Percentiles rank a stretch among this genome's conserved stretches.
Conservation (phyloP, 2,329 filamentous ascomycete genomes). For the Calonectria montana region DNA sequence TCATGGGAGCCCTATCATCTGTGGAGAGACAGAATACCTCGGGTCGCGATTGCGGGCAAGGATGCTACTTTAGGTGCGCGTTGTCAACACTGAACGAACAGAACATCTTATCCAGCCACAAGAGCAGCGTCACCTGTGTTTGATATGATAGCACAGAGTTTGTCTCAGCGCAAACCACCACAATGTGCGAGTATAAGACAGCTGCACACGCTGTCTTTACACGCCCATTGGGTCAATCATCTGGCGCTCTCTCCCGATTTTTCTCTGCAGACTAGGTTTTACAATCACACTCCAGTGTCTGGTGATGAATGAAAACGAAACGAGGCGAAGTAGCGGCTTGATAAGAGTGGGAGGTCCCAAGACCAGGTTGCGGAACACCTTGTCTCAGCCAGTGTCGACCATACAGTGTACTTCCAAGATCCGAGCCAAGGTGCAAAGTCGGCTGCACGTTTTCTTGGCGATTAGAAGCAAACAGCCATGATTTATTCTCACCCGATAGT, state of each 20-base stretch:
- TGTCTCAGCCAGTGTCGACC: slow-evolving; percentile 93
- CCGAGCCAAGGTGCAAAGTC: slow-evolving; percentile 83
- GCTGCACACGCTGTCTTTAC: slow-evolving; percentile 80
- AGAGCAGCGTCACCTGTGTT: slow-evolving; percentile 88
- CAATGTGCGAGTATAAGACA: slow-evolving; percentile 93
- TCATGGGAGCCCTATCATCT: slow-evolving; percentile 95
- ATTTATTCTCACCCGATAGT: slow-evolving; percentile 93
- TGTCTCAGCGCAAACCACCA: slow-evolving; percentile 88
- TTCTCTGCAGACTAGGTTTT: slow-evolving; percentile 85
- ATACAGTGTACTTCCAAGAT: slow-evolving; percentile 96
- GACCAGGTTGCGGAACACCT: slow-evolving; percentile 85
- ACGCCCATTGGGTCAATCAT: slow-evolving; percentile 97
- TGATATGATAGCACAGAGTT: slow-evolving; percentile 92
- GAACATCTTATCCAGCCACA: slow-evolving; percentile 92
- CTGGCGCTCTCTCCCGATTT: slow-evolving; percentile 94
- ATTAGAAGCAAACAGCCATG: slow-evolving; percentile 97
- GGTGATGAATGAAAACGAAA: slow-evolving; percentile 73
- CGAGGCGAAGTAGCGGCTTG: slow-evolving; percentile 85
- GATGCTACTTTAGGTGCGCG: slow-evolving; percentile 93
- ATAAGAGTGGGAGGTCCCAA: slow-evolving; percentile 81
- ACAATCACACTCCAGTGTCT: slow-evolving; percentile 82
- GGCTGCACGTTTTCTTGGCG: slow-evolving; percentile 87
- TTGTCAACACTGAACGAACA: slow-evolving; percentile 79
- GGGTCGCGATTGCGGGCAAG: slow-evolving; percentile 88
- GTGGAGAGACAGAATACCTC: slow-evolving; percentile 78